Evolutionary conservation across 2,329 filamentous ascomycete species (phyloP), one percentile per base, ranked within the genome.

Genomic region (Aureobasidium zeae): DNA sequence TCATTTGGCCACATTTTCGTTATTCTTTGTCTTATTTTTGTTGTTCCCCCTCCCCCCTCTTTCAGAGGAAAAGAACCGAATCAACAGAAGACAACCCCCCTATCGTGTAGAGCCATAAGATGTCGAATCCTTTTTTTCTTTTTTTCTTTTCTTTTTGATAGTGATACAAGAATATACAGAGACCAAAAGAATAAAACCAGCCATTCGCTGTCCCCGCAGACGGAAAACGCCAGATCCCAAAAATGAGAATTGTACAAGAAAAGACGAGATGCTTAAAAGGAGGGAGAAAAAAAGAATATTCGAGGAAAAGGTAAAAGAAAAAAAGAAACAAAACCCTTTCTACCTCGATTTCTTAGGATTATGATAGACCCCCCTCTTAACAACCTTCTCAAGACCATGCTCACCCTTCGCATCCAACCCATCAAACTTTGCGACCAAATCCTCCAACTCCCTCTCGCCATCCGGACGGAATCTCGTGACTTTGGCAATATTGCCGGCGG

Each of bases 401-500:
- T 63, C 60, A 4, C 60, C 57, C 25, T 54, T 53, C 25, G 47
- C 50, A 22, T 51, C 46, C 49, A 64, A 45, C 32, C 45, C 54
- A 54, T 65, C 58, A 46, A 71, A 63, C 52, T 60, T 62, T 52
- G 63, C 53, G 17, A 79, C 72, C 64, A 74, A 70, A 13, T 61
- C 54, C 52, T 91, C 81, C 52, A 96, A 73, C 20, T 75, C 76
- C 45, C 71, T 63, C 54, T 81, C 68, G 1, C 86, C 86, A 45
- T 73, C 65, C 50, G 75, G 66, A 49, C 87, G 74, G 66, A 77
- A 94, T 49, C 73, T 68, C 47, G 86, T 91, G 43, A 93, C 86
- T 67, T 96, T 96, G 51, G 72, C 70, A 33, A 89, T 73, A 66
- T 96, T 96, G 58, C 75, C 72, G 45, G 71, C 68, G 24, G 89